phyloP scores from a whole-genome alignment of 305 asterid genomes.

The Solanum hybrid region DNA sequence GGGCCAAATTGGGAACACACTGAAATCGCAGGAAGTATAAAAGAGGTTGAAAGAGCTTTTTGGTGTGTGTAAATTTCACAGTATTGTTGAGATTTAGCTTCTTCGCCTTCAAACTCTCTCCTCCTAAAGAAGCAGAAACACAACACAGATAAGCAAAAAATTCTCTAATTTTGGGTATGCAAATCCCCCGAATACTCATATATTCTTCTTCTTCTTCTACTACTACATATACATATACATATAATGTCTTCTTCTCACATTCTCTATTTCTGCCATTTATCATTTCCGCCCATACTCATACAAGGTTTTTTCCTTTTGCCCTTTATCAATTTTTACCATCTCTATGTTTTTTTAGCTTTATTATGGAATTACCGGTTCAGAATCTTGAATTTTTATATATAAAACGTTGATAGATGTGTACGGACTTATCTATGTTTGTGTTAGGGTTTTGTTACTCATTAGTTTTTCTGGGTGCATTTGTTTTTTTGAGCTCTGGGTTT shows the following conservation, averaged over 20 bases:
- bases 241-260: conserved; percentile 11
- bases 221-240: background rate
- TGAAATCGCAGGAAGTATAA: background rate
- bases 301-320: conserved; percentile 6
- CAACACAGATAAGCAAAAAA: conserved; percentile 1
- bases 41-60: background rate
- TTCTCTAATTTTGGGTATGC: conserved; percentile 9
- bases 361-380: background rate
- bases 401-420: background rate
- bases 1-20: background rate
- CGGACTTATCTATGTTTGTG: background rate
- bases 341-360: background rate
- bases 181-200: conserved; percentile 8
- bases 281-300: conserved; percentile 3
- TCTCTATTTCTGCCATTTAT: conserved; percentile 11
- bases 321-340: background rate
- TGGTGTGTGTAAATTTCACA: background rate
- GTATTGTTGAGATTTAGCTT: background rate
- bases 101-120: background rate
- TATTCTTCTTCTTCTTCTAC: background rate
- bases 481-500: background rate
- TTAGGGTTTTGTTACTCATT: background rate
- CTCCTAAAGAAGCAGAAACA: conserved; percentile 2
- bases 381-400: background rate
- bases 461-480: background rate